Conservation (phyloP, 2,329 filamentous ascomycete species). For the Sclerotinia spermophila region DNA sequence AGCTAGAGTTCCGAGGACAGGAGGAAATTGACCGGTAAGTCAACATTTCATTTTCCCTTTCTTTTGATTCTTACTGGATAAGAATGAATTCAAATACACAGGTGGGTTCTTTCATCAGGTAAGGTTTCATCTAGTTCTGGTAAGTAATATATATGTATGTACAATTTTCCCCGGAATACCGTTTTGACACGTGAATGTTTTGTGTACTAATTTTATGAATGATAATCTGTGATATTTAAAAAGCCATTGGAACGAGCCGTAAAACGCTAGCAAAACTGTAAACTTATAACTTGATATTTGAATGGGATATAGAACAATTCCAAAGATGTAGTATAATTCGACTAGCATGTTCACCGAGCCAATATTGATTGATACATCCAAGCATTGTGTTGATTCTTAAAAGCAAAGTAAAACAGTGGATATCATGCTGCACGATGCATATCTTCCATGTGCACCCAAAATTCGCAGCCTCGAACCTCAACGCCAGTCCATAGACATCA, state of each 20-base stretch:
- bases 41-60: background rate
- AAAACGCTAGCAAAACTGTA: too few species aligned
- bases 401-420: background rate
- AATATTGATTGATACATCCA: background rate
- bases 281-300: too few species aligned
- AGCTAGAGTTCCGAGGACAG: background rate
- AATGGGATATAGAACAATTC: background rate
- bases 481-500: background rate
- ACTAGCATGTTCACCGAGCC: background rate
- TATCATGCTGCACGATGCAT: background rate
- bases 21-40: background rate
- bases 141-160: background rate
- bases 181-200: background rate
- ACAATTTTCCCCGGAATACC: background rate
- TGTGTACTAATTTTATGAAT: background rate
- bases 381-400: background rate
- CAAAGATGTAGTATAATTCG: background rate
- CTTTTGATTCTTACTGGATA: background rate
- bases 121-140: background rate
- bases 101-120: background rate
- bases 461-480: background rate
- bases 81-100: background rate
- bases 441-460: background rate
- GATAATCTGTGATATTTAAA: background rate
- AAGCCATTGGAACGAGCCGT: background rate